phyloP scores from a whole-genome alignment of 192 early-diverging fungal species.

The Kappamyces sp. region DNA sequence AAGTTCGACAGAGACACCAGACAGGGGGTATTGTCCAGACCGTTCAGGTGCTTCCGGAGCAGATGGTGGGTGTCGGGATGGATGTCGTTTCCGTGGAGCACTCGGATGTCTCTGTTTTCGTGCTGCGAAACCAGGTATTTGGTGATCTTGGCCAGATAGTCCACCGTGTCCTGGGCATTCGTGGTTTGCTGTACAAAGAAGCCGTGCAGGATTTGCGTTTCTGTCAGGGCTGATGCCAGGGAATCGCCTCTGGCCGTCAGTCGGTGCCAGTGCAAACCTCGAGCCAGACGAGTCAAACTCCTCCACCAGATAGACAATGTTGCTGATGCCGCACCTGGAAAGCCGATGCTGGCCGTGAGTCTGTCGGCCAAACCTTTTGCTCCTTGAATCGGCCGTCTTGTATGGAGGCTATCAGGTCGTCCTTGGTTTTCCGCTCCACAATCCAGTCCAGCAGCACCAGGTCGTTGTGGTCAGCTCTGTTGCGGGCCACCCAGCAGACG shows the following conservation, averaged over 20 bases:
- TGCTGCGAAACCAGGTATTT: conserved; percentile 7
- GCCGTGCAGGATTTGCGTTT: conserved; percentile 69
- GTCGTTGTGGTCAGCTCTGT: conserved; percentile 10
- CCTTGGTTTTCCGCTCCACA: conserved; percentile 91
- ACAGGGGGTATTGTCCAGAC: conserved; percentile 17
- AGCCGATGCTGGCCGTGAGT: conserved; percentile 58
- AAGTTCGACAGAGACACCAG: conserved; percentile 67
- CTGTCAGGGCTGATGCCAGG: conserved; percentile 65
- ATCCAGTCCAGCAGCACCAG: conserved; percentile 80
- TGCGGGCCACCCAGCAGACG: conserved; percentile 77
- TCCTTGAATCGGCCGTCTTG: conserved; percentile 89
- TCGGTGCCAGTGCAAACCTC: conserved; percentile 50
- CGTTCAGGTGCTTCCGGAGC: conserved; percentile 17
- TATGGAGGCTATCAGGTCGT: conserved; percentile 86
- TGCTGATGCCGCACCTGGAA: conserved; percentile 54
- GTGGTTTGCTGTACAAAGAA: conserved; percentile 78
- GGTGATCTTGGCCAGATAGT: conserved; percentile 66
- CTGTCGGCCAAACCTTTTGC: conserved; percentile 64
- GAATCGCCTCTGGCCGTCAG: too few relatives aligned
- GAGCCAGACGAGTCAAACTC: conserved; percentile 51
- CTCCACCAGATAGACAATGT: conserved; percentile 88
- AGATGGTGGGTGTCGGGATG: conserved; percentile 15
- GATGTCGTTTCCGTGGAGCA: background rate
- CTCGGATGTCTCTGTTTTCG: background rate
- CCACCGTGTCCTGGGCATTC: conserved; percentile 74